Evolutionary conservation across 2,329 filamentous ascomycete species (phyloP).

Genomic region (Fusarium denticulatum): DNA sequence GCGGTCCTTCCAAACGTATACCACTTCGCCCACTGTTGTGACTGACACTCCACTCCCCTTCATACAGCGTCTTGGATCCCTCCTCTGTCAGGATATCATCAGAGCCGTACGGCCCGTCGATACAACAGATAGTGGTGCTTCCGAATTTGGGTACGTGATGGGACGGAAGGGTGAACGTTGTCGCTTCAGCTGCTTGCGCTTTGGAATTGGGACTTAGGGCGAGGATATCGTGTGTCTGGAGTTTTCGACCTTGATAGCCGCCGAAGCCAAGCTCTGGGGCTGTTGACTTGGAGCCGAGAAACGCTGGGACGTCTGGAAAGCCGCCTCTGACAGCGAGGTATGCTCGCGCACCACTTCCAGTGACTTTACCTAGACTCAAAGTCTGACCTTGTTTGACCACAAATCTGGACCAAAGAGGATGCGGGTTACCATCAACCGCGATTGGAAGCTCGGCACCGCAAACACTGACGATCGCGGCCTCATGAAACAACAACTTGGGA

Average conservation of each 20-base stretch:
- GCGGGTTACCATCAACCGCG: background rate
- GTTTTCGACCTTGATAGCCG: conserved; percentile 66
- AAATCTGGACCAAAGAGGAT: background rate
- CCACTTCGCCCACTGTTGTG: conserved; percentile 55
- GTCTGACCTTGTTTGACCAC: background rate
- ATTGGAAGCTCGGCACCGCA: background rate
- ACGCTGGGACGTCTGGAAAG: conserved; percentile 58
- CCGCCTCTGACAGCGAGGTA: conserved; percentile 18
- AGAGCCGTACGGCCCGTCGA: background rate
- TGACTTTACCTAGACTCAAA: background rate
- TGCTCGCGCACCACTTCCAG: background rate
- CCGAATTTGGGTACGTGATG: background rate
- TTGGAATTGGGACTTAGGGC: background rate
- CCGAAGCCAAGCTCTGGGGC: conserved; percentile 66
- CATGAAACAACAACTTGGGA: background rate
- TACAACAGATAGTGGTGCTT: background rate
- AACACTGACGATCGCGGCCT: background rate
- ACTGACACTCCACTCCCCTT: background rate
- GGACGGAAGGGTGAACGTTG: background rate
- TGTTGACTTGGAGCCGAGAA: conserved; percentile 69
- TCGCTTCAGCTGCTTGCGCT: no score
- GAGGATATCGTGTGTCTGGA: conserved; percentile 53
- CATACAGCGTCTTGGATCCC: background rate
- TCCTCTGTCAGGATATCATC: background rate
- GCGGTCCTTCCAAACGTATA: conserved; percentile 67